Base-by-base conservation (phyloP, 129 eudicot genomes). In the Gnaphalium uliginosum region DNA sequence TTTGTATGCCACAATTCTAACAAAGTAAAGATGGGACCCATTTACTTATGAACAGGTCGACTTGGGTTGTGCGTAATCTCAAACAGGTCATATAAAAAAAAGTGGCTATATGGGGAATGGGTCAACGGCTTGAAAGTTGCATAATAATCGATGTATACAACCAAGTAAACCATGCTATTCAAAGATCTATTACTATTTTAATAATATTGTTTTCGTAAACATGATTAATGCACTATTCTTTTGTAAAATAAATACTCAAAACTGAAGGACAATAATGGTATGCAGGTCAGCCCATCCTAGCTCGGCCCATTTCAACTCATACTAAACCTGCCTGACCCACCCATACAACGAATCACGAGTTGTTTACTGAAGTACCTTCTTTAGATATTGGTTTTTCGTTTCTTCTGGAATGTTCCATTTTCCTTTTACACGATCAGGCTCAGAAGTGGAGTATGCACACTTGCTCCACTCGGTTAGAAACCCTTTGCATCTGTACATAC, bases 391-490 rank as follows among this genome's bases (percentile, higher is more conserved):
- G 53, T 90, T 91, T 76, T 77, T 59, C 58, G 99, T 82, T 66
- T 72, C 92, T 76, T 87, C 86, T 25, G 99, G 99, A 71, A 94
- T 87, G 25, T 91, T 87, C 97, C 99, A 94, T 76, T 89, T 94
- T 39, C 90, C 93, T 76, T 86, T 86, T 7, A 81, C 65, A 60
- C 96, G 93, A 41, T 81, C 83, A 74, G 97, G 92, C 60, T 91
- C 87, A 25, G 88, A 50, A 37, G 92, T 87, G n/a, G 97, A 79
- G 78, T 82, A 82, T 0, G 97, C 83, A 75, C 99, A 94, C 82
- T 87, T 94, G 80, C 88, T 89, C 99, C 99, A 94, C 68, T 83
- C 96, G 37, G 93, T 86, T 70, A 91, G 61, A 78, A 71, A 89
- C 39, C 96, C 97, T 79, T 29, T 76, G 83, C 99, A 94, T 81